Conservation (phyloP, 192 early-diverging fungal species). For the Jimgerdemannia lactiflua region DNA sequence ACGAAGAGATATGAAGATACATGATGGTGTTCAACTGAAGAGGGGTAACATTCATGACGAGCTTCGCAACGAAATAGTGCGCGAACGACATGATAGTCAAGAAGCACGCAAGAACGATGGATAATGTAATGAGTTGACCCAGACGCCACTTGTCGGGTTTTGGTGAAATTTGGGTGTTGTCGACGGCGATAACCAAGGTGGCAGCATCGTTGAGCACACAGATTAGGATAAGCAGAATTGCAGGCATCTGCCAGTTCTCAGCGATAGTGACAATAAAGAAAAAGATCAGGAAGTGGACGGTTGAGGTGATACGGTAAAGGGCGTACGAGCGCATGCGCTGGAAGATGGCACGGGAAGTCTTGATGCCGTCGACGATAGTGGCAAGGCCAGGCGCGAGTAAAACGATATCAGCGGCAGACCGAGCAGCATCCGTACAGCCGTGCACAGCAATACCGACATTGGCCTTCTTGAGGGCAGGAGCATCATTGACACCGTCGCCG, state of each 20-base stretch:
- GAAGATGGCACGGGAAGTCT: conserved; percentile 90
- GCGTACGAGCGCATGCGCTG: conserved; percentile 94
- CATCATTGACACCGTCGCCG: conserved; percentile 98
- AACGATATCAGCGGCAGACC: conserved; percentile 95
- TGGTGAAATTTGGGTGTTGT: conserved; percentile 89
- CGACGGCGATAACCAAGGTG: conserved; percentile 88
- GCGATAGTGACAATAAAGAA: conserved; percentile 89
- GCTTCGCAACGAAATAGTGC: conserved; percentile 70
- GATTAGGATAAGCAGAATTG: conserved; percentile 82
- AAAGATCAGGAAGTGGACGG: conserved; percentile 94
- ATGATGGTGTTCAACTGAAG: conserved; percentile 83
- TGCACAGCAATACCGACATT: conserved; percentile 97
- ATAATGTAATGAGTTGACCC: conserved; percentile 86
- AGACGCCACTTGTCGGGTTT: conserved; percentile 94
- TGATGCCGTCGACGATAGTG: conserved; percentile 91
- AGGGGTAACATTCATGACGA: conserved; percentile 61
- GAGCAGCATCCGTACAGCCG: conserved; percentile 94
- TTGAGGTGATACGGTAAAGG: conserved; percentile 93
- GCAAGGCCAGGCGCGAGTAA: conserved; percentile 85
- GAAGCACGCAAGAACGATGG: conserved; percentile 69
- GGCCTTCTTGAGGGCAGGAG: conserved; percentile 96
- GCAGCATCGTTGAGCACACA: conserved; percentile 92
- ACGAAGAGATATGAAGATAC: conserved; percentile 90
- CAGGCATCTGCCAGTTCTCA: conserved; percentile 78
- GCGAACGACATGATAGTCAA: conserved; percentile 79